Evolutionary conservation across 805 yeast genomes (phyloP).

Genomic region (Metschnikowia shivogae): DNA sequence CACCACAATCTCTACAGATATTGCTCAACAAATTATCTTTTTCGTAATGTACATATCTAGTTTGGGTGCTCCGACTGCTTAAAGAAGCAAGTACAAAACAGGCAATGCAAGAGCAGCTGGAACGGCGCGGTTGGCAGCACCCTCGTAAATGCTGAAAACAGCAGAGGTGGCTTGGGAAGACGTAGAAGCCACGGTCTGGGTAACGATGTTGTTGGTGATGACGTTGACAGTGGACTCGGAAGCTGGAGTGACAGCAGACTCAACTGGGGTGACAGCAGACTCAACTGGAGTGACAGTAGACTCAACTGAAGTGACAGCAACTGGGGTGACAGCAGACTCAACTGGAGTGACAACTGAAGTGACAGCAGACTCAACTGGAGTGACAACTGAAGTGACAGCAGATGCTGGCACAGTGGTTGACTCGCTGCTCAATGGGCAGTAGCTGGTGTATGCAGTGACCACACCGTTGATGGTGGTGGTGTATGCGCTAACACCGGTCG

Average conservation of each 20-base stretch:
- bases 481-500: conserved; percentile 15
- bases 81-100: conserved; percentile 18
- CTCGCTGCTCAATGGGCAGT: conserved; percentile 13
- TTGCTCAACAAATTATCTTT: background rate
- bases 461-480: conserved; percentile 12
- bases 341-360: no score
- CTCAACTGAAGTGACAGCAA: background rate
- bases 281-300: background rate
- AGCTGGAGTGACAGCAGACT: background rate
- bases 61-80: background rate
- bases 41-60: background rate
- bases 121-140: conserved; percentile 22
- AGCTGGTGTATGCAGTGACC: conserved; percentile 13
- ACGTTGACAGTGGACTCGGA: conserved; percentile 30
- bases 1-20: background rate
- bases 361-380: background rate
- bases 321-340: background rate
- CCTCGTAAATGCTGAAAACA: conserved; percentile 24
- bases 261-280: background rate
- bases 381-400: background rate
- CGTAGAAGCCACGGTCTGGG: conserved; percentile 23
- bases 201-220: conserved; percentile 39
- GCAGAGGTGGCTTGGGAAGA: conserved; percentile 5
- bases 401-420: conserved; percentile 4
- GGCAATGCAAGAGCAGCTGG: conserved; percentile 25